Base-by-base conservation (phyloP, 768 basidiomycete species). In the Amyloporia xantha region DNA sequence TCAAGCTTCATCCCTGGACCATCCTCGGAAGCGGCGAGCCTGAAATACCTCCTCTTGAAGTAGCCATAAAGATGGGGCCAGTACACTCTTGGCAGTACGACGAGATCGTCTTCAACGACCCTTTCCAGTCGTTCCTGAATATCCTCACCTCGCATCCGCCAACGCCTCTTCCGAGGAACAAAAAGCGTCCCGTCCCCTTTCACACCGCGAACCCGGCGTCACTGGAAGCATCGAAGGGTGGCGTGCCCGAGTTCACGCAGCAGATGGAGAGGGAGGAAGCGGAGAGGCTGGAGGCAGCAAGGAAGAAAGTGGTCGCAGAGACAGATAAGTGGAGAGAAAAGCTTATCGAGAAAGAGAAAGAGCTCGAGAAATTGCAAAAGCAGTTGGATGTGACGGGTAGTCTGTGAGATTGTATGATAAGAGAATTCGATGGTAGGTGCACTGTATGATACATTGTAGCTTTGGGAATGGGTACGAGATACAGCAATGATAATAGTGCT, bases 21-120 rank as follows among this genome's bases (percentile, higher is more conserved):
- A 66, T 73, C 19, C 64, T 74, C 3, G 77, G 74, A n/a, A 81
- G 83, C 2, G 77, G 75, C 21, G 82, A 86, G 39, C 77, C 81
- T 0, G 81, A 83, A 47, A 78, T 84, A 2, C 82, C 84, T 1
- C 74, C 84, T 3, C 72, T 82, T 6, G 84, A 86, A 13, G 73
- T 73, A 20, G 83, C 86, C 2, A 72, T 79, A 60, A 82, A 81
- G 59, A 60, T 74, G 23, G 85, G 84, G 0, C 86, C 89, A 0
- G 91, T 99, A 24, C 88, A 96, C 64, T 88, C 91, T 0, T 99
- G 95, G 94, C 95, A 98, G 60, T 98, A 98, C 68, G 95, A 98
- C 67, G 96, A 99, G 68, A 78, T 98, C 54, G 91, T 98, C 44
- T 98, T 99, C 69, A 79, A 83, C 61, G 95, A 98, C 58, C 96